These are phyloP conservation scores for Fusarium avenaceum DNA, from an alignment of 2,329 filamentous ascomycete species.

Conservation along the genomic window DNA sequence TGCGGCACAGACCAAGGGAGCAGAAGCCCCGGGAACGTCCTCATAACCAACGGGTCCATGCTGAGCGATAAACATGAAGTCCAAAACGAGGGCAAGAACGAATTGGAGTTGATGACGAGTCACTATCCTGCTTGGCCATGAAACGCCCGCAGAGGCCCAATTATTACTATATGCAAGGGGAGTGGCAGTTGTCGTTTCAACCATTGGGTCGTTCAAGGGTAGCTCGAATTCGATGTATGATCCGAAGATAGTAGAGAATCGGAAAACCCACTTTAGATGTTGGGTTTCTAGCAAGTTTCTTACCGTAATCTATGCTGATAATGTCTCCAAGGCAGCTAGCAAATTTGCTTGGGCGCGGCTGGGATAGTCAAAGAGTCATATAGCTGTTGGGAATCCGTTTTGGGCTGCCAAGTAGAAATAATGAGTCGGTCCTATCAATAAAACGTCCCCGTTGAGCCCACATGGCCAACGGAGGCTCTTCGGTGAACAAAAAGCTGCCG, in stretches of 20 bases:
- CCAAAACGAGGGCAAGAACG: slow-evolving; percentile 26
- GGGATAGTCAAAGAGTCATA: slow-evolving; percentile 40
- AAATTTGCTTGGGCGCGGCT: slow-evolving; percentile 27
- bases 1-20: slow-evolving; percentile 45
- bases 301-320: slow-evolving; percentile 17
- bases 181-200: slow-evolving; percentile 35
- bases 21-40: slow-evolving; percentile 33
- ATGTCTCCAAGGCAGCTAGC: slow-evolving; percentile 19
- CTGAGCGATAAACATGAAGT: slow-evolving; percentile 30
- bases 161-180: slow-evolving; percentile 18
- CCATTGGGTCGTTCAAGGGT: slow-evolving; percentile 36
- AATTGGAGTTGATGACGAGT: slow-evolving; percentile 32
- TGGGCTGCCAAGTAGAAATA: slow-evolving; percentile 24
- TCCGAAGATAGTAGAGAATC: slow-evolving; percentile 14
- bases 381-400: slow-evolving; percentile 31
- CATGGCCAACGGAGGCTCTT: slow-evolving; percentile 49
- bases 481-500: slow-evolving; percentile 41
- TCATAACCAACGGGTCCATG: slow-evolving; percentile 32
- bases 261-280: slow-evolving; percentile 33
- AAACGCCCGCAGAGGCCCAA: slow-evolving; percentile 22
- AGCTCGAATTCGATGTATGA: slow-evolving; percentile 26
- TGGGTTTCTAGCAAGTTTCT: slow-evolving; percentile 26
- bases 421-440: slow-evolving; percentile 43
- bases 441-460: slow-evolving; percentile 40
- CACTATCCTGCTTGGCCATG: slow-evolving; percentile 9